Conservation (phyloP, 192 early-diverging fungal species). For the Glomus cerebriforme region DNA sequence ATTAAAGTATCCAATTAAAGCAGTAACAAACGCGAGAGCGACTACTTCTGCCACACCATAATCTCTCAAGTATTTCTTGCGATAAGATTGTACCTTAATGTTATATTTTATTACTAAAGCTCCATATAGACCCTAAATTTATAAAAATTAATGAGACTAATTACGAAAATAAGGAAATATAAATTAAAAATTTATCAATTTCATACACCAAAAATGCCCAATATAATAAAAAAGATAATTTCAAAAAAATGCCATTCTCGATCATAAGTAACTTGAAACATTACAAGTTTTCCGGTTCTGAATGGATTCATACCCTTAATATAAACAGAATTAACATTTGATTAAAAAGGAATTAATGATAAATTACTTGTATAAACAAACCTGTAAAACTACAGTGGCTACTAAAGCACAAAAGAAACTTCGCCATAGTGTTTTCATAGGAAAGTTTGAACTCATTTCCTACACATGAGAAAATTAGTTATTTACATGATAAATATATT, state of each 20-base stretch:
- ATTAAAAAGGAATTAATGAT: neutral
- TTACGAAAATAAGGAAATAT: neutral
- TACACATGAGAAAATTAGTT: constrained; percentile 57
- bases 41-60: constrained; percentile 71
- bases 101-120: constrained; percentile 77
- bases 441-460: constrained; percentile 95
- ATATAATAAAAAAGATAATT: constrained; percentile 73
- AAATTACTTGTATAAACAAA: constrained; percentile 20
- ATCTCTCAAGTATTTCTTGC: constrained; percentile 67
- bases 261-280: constrained; percentile 94
- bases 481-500: neutral
- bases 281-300: constrained; percentile 92
- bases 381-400: constrained; percentile 86
- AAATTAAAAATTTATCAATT: neutral
- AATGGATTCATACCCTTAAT: constrained; percentile 85
- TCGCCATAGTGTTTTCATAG: constrained; percentile 93
- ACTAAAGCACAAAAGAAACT: constrained; percentile 98
- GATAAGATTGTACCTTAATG: constrained; percentile 64
- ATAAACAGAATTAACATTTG: constrained; percentile 3
- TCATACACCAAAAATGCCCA: constrained; percentile 80
- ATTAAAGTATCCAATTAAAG: constrained; percentile 69
- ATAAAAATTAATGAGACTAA: neutral
- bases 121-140: constrained; percentile 69
- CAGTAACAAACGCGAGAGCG: constrained; percentile 63
- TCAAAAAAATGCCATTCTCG: constrained; percentile 96